Conservation (phyloP, 768 basidiomycete genomes). For the button mushroom (Agaricus bisporus) region DNA sequence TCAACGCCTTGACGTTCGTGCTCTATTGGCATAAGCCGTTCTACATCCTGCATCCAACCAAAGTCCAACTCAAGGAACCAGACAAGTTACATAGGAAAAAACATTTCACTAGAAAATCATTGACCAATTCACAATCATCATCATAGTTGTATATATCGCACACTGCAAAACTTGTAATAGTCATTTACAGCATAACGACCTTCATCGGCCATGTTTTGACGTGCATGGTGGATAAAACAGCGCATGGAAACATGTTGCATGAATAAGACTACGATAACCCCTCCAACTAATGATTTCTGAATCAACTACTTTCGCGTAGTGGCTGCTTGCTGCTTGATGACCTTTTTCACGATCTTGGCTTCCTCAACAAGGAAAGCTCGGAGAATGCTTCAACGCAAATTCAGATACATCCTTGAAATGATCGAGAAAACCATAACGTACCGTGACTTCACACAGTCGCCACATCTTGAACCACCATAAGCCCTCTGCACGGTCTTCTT, state of each 20-base stretch:
- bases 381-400: constrained; percentile 62
- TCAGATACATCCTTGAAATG: not conserved
- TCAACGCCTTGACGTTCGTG: constrained; percentile 9
- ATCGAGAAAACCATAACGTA: constrained; percentile 29
- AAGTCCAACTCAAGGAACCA: constrained; percentile 7
- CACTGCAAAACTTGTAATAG: not conserved
- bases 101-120: constrained; percentile 1
- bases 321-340: constrained; percentile 72
- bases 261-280: constrained; percentile 11
- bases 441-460: constrained; percentile 93
- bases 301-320: constrained; percentile 34
- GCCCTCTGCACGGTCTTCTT: constrained; percentile 95
- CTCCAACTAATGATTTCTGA: not conserved
- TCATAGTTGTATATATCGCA: not conserved
- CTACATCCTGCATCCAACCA: constrained; percentile 8
- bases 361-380: constrained; percentile 99
- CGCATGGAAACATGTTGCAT: constrained; percentile 16
- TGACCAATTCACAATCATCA: constrained; percentile 1
- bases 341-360: constrained; percentile 99
- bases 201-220: constrained; percentile 19
- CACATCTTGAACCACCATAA: constrained; percentile 97
- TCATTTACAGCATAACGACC: constrained; percentile 8
- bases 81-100: constrained; percentile 9
- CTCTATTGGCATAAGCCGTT: constrained; percentile 10
- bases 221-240: constrained; percentile 20